Evolutionary conservation across 2,329 filamentous ascomycete species (phyloP), one percentile per base, ranked within the genome.

Genomic region (Hymenoscyphus salicellus): DNA sequence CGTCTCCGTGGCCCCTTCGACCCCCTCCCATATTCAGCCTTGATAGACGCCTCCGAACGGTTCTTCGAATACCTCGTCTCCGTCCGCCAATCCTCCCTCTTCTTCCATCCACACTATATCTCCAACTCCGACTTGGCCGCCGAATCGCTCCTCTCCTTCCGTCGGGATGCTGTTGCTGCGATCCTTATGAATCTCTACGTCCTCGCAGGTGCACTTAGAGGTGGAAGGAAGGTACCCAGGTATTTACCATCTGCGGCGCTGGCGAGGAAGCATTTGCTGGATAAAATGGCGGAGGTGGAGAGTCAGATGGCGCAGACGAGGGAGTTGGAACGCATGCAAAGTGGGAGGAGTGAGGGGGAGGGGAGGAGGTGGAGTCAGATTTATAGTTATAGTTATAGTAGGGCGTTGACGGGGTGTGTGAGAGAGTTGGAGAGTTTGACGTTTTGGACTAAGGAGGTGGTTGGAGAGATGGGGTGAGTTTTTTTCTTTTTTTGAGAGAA

Each of bases 11-110:
- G 79, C 1, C 82, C 83, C 1, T 87, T 87, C 68, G 79, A 87
- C 63, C 81, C 83, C 0, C 74, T 83, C 1, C 83, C 84, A 0
- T 86, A 86, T 72, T 82, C 81, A 2, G 83, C 80, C 16, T 79
- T 87, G 5, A 83, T 85, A 58, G 81, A 83, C 66, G 78, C 80
- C 6, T 85, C 82, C 62, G 84, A 87, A 72, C 78, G 79, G 3
- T 86, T 87, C 76, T 86, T 86, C 68, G 84, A 86, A 67, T 82
- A 86, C 66, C 78, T 86, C 63, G 81, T 86, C 30, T 79, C 83
- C 20, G 80, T 87, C 4, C 82, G 85, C 6, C 84, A 87, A 70
- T 83, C 84, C 2, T 83, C 82, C 1, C 74, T 86, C 17, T 84
- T 84, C 70, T 86, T 86, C 71, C 82, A 85, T 63, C 82, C 83